Percentiles rank a stretch among this genome's conserved stretches.
Evolutionary conservation across 1,139 yeast species (phyloP).

Genomic region (Scheffersomyces cryptocercus): DNA sequence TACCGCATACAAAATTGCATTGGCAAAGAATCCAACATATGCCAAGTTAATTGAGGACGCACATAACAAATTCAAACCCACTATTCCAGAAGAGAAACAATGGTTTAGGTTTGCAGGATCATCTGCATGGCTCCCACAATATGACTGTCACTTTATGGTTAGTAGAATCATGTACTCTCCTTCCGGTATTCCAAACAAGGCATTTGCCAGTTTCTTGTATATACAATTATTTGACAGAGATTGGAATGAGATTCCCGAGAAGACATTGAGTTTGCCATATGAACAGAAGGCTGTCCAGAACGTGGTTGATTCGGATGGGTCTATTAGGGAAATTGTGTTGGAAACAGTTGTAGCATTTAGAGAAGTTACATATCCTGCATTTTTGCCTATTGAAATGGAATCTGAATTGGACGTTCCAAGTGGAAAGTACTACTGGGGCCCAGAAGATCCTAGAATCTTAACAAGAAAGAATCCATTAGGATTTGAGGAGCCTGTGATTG

Average conservation of each 20-base stretch:
- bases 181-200: constrained; percentile 27
- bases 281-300: constrained; percentile 32
- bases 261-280: constrained; percentile 14
- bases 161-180: constrained; percentile 37
- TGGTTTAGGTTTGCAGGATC: constrained; percentile 44
- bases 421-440: constrained; percentile 31
- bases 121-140: constrained; percentile 41
- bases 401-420: constrained; percentile 20
- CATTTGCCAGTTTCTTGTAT: constrained; percentile 37
- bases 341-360: constrained; percentile 2
- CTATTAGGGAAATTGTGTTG: constrained; percentile 3
- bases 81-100: constrained; percentile 25
- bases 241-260: constrained; percentile 44
- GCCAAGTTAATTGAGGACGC: constrained; percentile 19
- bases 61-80: constrained; percentile 18
- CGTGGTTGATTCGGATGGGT: constrained; percentile 19
- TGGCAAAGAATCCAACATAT: constrained; percentile 15
- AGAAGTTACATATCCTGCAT: constrained; percentile 19
- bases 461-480: constrained; percentile 32
- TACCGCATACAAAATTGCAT: constrained; percentile 13
- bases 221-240: constrained; percentile 46
- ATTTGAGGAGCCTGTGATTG: constrained; percentile 37
- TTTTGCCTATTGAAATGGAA: constrained; percentile 30
- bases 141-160: constrained; percentile 39
- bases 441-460: constrained; percentile 45